Evolutionary conservation across 2,329 filamentous ascomycete genomes (phyloP).

Genomic region (Exophiala calicioides): DNA sequence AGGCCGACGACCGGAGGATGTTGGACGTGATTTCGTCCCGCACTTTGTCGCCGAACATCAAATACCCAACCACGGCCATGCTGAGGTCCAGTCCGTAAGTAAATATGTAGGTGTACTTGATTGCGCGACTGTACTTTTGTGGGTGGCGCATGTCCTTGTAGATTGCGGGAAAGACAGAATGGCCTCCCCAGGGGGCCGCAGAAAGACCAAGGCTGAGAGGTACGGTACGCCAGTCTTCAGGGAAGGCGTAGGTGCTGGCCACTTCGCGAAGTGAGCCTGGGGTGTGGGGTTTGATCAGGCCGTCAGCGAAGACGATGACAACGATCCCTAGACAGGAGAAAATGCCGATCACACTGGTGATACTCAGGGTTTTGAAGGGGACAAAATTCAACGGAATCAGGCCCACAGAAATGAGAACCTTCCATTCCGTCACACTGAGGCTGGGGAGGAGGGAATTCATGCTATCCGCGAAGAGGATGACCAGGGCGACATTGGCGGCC

Average conservation of each 20-base stretch:
- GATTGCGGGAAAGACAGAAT: conserved; percentile 80
- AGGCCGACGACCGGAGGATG: conserved; percentile 72
- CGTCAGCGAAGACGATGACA: conserved; percentile 79
- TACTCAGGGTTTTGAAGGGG: conserved; percentile 78
- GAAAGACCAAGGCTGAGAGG: conserved; percentile 87
- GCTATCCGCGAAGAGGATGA: conserved; percentile 92
- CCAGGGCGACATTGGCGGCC: conserved; percentile 82
- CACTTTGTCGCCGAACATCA: conserved; percentile 95
- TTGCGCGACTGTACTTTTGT: conserved; percentile 72
- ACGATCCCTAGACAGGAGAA: conserved; percentile 85
- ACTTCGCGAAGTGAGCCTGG: conserved; percentile 85
- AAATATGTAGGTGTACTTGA: conserved; percentile 81
- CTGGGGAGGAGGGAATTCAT: conserved; percentile 75
- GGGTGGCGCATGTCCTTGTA: conserved; percentile 79
- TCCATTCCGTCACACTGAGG: conserved; percentile 72
- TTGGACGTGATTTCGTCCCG: conserved; percentile 89
- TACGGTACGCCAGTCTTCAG: conserved; percentile 80
- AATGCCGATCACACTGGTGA: conserved; percentile 92
- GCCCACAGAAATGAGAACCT: conserved; percentile 75
- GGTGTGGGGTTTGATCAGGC: conserved; percentile 73
- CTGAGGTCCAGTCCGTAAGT: conserved; percentile 81
- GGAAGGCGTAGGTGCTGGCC: conserved; percentile 77
- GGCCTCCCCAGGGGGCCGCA: conserved; percentile 77
- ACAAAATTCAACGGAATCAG: conserved; percentile 82
- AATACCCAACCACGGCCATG: conserved; percentile 78